Conservation (phyloP, 2,329 filamentous ascomycete species). For the Xylaria sp. region DNA sequence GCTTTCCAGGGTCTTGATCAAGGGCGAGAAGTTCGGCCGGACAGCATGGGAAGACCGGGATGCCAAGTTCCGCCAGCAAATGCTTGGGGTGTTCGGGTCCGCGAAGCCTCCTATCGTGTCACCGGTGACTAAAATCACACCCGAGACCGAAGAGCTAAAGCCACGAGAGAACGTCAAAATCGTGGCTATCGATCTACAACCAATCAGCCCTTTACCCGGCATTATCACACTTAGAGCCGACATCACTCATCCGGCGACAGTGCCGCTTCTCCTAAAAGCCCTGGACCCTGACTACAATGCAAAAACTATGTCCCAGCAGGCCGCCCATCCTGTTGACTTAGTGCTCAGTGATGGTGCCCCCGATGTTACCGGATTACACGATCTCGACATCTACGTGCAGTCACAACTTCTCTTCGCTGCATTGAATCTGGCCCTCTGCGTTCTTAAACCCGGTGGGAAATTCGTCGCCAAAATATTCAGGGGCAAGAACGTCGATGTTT, state of each 20-base stretch:
- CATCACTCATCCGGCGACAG: conserved; percentile 96
- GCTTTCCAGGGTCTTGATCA: conserved; percentile 90
- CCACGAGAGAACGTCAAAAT: conserved; percentile 84
- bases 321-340: conserved; percentile 85
- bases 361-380: conserved; percentile 95
- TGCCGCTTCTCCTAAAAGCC: conserved; percentile 86
- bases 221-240: conserved; percentile 94
- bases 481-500: conserved; percentile 91
- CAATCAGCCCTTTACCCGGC: conserved; percentile 92
- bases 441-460: conserved; percentile 90
- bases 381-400: conserved; percentile 98
- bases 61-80: conserved; percentile 70
- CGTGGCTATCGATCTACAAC: conserved; percentile 94
- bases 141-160: conserved; percentile 47
- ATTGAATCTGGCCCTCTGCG: conserved; percentile 90
- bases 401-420: conserved; percentile 95
- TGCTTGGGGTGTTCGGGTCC: conserved; percentile 64
- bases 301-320: conserved; percentile 59
- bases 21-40: conserved; percentile 89
- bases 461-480: conserved; percentile 99
- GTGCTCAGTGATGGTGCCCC: conserved; percentile 96
- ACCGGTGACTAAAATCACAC: conserved; percentile 35
- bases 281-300: conserved; percentile 78
- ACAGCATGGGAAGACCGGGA: conserved; percentile 89
- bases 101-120: conserved; percentile 42